Conservation (phyloP, 192 early-diverging fungal genomes). For the Pilobolus umbonatus region DNA sequence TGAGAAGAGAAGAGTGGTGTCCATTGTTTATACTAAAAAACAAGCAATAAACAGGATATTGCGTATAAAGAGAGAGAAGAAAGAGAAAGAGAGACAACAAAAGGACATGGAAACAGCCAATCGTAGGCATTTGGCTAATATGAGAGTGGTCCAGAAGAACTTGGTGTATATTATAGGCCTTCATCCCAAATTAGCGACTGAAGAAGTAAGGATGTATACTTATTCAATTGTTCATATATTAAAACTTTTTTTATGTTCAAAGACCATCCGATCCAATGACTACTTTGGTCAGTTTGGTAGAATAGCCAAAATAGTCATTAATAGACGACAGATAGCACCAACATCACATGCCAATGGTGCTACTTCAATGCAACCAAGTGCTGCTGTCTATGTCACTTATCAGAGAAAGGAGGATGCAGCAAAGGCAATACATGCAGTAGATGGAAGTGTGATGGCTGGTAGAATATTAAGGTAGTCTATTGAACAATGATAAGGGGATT, state of each 20-base stretch:
- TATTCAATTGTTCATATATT: background rate
- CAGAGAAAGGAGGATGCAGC: slow-evolving; percentile 87
- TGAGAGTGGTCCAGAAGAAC: slow-evolving; percentile 95
- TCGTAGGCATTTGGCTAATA: slow-evolving; percentile 77
- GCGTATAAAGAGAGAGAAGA: slow-evolving; percentile 71
- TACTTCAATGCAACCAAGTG: slow-evolving; percentile 44
- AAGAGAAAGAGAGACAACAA: slow-evolving; percentile 84
- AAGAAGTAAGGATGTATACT: slow-evolving; percentile 62
- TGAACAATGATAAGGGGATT: too few relatives aligned
- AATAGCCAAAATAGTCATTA: slow-evolving; percentile 89
- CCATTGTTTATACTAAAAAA: background rate
- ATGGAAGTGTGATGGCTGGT: slow-evolving; percentile 86
- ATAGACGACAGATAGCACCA: slow-evolving; percentile 56
- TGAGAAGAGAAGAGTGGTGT: background rate
- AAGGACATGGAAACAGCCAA: slow-evolving; percentile 83
- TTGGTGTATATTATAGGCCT: slow-evolving; percentile 96
- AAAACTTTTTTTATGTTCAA: background rate
- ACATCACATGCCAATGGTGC: slow-evolving; percentile 32
- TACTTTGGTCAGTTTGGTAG: slow-evolving; percentile 99
- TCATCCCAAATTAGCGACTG: slow-evolving; percentile 77
- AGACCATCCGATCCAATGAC: slow-evolving; percentile 77
- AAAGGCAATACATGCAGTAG: slow-evolving; percentile 88
- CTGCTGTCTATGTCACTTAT: slow-evolving; percentile 94
- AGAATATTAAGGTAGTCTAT: slow-evolving; percentile 68
- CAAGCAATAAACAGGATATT: slow-evolving; percentile 32